Conservation (phyloP, 148 eudicot species). For the Chenopodium suecicum region DNA sequence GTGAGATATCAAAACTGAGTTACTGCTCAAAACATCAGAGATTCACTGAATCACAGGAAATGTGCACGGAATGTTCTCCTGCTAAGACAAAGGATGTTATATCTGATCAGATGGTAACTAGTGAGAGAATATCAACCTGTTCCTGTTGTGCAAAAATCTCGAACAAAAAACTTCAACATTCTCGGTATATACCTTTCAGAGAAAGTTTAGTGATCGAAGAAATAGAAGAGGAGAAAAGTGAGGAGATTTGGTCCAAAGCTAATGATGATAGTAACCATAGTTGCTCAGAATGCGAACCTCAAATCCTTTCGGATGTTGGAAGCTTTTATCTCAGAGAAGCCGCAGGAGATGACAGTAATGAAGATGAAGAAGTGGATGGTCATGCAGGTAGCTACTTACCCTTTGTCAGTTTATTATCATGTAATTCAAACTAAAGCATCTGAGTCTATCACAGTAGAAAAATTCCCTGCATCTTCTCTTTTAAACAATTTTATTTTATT, state of each 20-base stretch:
- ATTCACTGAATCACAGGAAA: constrained; percentile 41
- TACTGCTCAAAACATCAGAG: constrained; percentile 56
- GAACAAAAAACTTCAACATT: constrained; percentile 11
- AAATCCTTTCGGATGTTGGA: constrained; percentile 28
- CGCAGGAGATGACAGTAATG: constrained; percentile 28
- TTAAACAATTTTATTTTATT: too few relatives aligned
- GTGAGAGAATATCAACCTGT: constrained; percentile 39
- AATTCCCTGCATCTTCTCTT: not conserved
- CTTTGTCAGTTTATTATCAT: constrained; percentile 1
- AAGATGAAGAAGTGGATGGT: constrained; percentile 21
- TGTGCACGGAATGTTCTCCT: constrained; percentile 66
- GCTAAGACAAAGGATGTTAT: not conserved
- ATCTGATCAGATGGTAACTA: constrained; percentile 12
- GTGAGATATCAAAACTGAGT: constrained; percentile 61
- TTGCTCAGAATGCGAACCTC: constrained; percentile 30
- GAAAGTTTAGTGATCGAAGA: constrained; percentile 28
- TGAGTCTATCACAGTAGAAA: not conserved
- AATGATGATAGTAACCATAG: constrained; percentile 15
- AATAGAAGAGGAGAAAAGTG: constrained; percentile 21
- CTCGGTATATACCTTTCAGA: constrained; percentile 25
- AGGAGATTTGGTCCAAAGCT: constrained; percentile 31
- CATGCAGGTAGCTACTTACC: constrained; percentile 17
- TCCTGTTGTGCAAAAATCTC: constrained; percentile 56
- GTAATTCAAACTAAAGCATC: not conserved
- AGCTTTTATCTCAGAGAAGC: constrained; percentile 32